Base-by-base conservation (phyloP, 148 eudicot species). In the Diospyros kaki region DNA sequence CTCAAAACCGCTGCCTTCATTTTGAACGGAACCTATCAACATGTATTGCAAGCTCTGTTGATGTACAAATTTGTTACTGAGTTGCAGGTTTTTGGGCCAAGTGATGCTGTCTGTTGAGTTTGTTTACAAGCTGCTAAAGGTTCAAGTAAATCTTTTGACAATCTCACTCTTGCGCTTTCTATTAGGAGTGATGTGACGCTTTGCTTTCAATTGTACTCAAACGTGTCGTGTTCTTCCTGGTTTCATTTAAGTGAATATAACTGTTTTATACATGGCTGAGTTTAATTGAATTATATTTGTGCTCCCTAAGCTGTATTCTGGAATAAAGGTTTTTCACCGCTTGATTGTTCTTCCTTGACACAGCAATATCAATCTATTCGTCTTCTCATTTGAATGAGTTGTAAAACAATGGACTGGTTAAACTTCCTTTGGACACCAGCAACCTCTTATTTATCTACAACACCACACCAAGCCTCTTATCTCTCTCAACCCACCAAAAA, bases 21-120 rank as follows among this genome's bases (percentile, higher is more conserved):
- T 2, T 75, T 64, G 5, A 1, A 60, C 51, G 64, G 77, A 40
- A 71, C 7, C 50, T 43, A 42, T 58, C 39, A n/a, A n/a, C n/a
- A n/a, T n/a, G 14, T 13, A 28, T 44, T 58, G 28, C 28, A 28
- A 28, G 28, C 0, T 28, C 28, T 28, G 28, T 28, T 28, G 28
- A 28, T 28, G 28, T 55, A 6, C 75, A 10, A 71, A 77, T 15
- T 64, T 17, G 46, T 73, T 64, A 5, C 3, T 40, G 46, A 48
- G 1, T 68, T 72, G 50, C 80, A 93, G 97, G 97, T 93, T 54
- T 88, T 93, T 81, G 97, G 97, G 60, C 89, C 97, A 42, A 79
- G 80, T 81, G 97, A 90, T 87, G 97, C 97, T 80, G 28, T 28
- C 28, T 28, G 93, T 89, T 83, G 90, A 89, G 48, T 93, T 84